phyloP scores from a whole-genome alignment of 192 early-diverging fungal species.

The Backusella australiensis region DNA sequence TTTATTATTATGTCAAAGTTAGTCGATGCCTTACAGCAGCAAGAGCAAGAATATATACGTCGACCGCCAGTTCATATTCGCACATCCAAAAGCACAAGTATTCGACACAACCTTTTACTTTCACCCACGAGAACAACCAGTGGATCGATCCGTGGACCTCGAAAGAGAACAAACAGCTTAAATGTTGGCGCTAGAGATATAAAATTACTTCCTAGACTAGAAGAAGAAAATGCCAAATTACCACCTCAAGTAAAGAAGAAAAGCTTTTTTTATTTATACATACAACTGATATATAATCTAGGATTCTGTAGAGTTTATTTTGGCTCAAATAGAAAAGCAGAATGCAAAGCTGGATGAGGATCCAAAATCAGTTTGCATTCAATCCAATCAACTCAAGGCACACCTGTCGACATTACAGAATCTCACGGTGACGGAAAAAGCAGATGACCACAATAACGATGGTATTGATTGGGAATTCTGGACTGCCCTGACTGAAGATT shows the following conservation, averaged over 20 bases:
- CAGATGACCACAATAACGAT: background rate
- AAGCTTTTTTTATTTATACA: background rate
- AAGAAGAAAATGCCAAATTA: conserved; percentile 56
- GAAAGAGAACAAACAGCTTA: conserved; percentile 14
- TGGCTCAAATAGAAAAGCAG: conserved; percentile 57
- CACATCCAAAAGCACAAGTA: conserved; percentile 6
- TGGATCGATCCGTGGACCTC: background rate
- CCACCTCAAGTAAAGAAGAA: conserved; percentile 46
- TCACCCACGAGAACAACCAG: conserved; percentile 10
- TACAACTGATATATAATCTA: conserved; percentile 8
- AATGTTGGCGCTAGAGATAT: background rate
- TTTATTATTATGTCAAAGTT: conserved; percentile 7
- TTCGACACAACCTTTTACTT: conserved; percentile 8
- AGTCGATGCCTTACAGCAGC: background rate
- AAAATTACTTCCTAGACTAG: conserved; percentile 41
- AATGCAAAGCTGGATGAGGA: conserved; percentile 51
- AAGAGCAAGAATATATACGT: conserved; percentile 3
- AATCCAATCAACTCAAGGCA: conserved; percentile 51
- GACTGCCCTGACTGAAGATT: conserved; percentile 75
- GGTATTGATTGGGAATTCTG: conserved; percentile 72
- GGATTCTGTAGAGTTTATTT: conserved; percentile 51
- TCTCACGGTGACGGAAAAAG: conserved; percentile 20
- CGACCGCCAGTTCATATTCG: conserved; percentile 6
- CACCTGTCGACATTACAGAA: conserved; percentile 48
- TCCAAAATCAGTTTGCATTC: conserved; percentile 55